phyloP scores from a whole-genome alignment of 345 rosid genomes.

The Syzygium grande region DNA sequence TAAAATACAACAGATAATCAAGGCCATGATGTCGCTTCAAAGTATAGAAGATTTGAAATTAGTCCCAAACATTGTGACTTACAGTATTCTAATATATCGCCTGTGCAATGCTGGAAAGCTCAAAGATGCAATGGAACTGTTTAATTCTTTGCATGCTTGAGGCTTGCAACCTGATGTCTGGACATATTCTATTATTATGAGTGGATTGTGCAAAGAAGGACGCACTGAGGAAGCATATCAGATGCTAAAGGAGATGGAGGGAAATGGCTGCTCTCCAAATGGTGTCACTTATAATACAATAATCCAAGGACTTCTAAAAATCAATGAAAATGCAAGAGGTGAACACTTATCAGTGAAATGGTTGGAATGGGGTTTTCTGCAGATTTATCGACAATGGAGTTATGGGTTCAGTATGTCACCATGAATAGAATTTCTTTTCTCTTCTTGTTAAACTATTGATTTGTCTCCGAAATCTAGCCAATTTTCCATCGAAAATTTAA shows the following conservation, averaged over 20 bases:
- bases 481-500: no score
- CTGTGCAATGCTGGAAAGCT: constrained; percentile 22
- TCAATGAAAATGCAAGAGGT: background rate
- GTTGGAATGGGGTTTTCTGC: background rate
- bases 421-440: no score
- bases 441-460: no score
- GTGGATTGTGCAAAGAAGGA: constrained; percentile 8
- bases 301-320: constrained; percentile 1
- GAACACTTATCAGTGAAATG: background rate
- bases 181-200: constrained; percentile 2
- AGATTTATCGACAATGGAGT: background rate
- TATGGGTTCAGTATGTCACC: background rate
- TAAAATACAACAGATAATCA: constrained; percentile 7
- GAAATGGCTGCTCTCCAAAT: constrained; percentile 9
- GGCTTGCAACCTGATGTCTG: background rate
- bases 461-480: no score
- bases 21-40: constrained; percentile 10
- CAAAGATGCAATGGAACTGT: constrained; percentile 2
- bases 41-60: constrained; percentile 3
- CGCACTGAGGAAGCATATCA: background rate
- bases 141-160: background rate
- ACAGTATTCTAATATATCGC: constrained; percentile 22
- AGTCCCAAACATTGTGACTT: constrained; percentile 10
- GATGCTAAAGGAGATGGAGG: constrained; percentile 12
- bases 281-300: constrained; percentile 2